These are phyloP conservation scores for Elsinoe arachidis DNA, from an alignment of 2,329 filamentous ascomycete genomes.

Conservation along the genomic window DNA sequence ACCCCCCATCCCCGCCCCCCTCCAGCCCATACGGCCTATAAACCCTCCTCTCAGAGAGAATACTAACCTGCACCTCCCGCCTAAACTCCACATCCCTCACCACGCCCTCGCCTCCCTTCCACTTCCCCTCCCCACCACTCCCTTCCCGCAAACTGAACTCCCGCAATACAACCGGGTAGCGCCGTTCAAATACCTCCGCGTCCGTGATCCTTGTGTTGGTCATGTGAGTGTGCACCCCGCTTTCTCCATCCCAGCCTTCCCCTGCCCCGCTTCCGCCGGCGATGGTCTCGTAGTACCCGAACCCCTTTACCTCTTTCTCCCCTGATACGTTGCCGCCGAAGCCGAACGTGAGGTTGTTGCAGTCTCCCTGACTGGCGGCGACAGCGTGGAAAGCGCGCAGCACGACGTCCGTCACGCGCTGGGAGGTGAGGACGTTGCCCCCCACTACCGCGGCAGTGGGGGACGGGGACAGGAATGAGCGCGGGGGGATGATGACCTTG, in stretches of 20 bases:
- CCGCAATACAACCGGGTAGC: constrained; percentile 65
- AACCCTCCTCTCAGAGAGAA: constrained; percentile 68
- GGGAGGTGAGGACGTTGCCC: constrained; percentile 69
- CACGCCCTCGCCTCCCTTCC: constrained; percentile 67
- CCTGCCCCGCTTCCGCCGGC: constrained; percentile 69
- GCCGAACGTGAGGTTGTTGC: constrained; percentile 79
- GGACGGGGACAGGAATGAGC: constrained; percentile 64
- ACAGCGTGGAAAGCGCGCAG: constrained; percentile 72
- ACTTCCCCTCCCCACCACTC: constrained; percentile 56
- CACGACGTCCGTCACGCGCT: constrained; percentile 76
- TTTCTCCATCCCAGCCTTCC: constrained; percentile 62
- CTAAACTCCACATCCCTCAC: constrained; percentile 74
- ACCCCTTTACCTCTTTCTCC: constrained; percentile 58
- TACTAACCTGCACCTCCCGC: constrained; percentile 67
- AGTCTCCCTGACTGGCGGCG: constrained; percentile 70
- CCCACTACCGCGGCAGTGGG: constrained; percentile 73
- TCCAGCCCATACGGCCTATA: constrained; percentile 73
- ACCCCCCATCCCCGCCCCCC: constrained; percentile 69
- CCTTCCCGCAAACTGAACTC: constrained; percentile 58
- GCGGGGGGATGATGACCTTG: constrained; percentile 59
- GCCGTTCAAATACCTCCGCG: constrained; percentile 66
- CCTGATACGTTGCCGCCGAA: constrained; percentile 59
- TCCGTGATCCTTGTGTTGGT: constrained; percentile 81
- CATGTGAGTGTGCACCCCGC: constrained; percentile 75
- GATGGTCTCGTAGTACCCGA: constrained; percentile 83